Percentiles rank a stretch among this genome's conserved stretches.
Conservation (phyloP, 108 stramenopile genomes). For the Seminavis robusta region DNA sequence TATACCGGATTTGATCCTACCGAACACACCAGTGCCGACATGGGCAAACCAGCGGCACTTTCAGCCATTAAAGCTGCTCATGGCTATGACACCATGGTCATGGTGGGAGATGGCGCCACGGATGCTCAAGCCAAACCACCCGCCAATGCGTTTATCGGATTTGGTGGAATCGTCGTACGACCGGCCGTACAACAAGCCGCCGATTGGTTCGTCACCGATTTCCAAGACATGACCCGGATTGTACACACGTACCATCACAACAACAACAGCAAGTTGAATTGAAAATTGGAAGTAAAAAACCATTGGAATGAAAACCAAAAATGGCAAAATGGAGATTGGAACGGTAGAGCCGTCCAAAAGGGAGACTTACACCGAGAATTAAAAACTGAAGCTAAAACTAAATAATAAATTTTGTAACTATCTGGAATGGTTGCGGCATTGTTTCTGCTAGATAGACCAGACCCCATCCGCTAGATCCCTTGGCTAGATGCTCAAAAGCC, state of each 20-base stretch:
- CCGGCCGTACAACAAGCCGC: constrained; percentile 84
- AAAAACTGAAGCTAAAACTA: too few species aligned
- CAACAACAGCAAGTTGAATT: too few species aligned
- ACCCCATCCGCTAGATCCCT: too few species aligned
- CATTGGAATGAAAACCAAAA: too few species aligned
- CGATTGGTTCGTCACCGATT: constrained; percentile 95
- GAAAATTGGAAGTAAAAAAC: too few species aligned
- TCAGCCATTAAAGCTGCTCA: constrained; percentile 43
- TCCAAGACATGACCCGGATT: constrained; percentile 74
- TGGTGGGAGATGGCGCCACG: constrained; percentile 99
- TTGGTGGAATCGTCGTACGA: constrained; percentile 91
- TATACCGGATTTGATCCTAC: constrained; percentile 88
- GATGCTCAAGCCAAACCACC: constrained; percentile 99
- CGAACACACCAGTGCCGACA: constrained; percentile 90
- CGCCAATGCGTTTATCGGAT: constrained; percentile 95
- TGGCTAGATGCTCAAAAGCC: too few species aligned
- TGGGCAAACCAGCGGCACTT: constrained; percentile 94
- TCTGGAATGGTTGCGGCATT: too few species aligned
- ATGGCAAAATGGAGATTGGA: too few species aligned
- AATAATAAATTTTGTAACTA: too few species aligned
- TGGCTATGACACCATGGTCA: constrained; percentile 79
- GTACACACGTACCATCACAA: constrained; percentile 19
- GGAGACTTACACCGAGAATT: too few species aligned
- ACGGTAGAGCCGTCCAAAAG: too few species aligned
- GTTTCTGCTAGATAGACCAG: too few species aligned